Conservation (phyloP, 495 filamentous ascomycete species). For the Terfezia claveryi region DNA sequence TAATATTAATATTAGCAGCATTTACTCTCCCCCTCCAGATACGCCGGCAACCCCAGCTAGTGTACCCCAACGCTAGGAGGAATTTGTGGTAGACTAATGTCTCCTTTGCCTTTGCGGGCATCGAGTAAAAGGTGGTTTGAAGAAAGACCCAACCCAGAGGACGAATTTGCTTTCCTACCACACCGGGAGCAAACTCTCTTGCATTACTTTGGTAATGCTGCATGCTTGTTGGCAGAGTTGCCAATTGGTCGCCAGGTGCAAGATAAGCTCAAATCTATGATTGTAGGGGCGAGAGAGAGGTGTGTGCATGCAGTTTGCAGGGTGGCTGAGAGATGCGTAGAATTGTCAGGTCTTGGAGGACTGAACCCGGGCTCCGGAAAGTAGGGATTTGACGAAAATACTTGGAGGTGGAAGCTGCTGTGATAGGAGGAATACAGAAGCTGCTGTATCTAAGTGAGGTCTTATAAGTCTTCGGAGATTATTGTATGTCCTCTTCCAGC, state of each 20-base stretch:
- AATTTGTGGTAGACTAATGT: background rate
- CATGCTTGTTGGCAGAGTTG: conserved; percentile 64
- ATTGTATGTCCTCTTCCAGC: background rate
- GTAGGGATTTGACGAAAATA: conserved; percentile 73
- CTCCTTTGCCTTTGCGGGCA: background rate
- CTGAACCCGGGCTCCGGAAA: conserved; percentile 62
- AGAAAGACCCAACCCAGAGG: conserved; percentile 36
- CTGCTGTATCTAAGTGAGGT: conserved; percentile 82
- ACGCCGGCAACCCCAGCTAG: conserved; percentile 47
- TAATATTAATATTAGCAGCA: too few species aligned
- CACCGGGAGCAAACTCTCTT: conserved; percentile 65
- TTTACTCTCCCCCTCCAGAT: conserved; percentile 55
- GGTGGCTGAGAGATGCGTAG: conserved; percentile 77
- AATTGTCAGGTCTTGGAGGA: conserved; percentile 75
- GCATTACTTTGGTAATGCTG: conserved; percentile 76
- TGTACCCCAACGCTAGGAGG: conserved; percentile 5
- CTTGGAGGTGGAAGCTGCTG: conserved; percentile 54
- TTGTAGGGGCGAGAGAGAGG: conserved; percentile 62
- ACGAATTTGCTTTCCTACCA: conserved; percentile 93
- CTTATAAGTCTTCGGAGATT: conserved; percentile 20
- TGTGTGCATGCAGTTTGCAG: conserved; percentile 53
- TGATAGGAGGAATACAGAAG: conserved; percentile 71
- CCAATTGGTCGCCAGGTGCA: conserved; percentile 28
- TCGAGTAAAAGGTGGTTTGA: conserved; percentile 3
- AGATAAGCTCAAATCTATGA: conserved; percentile 46